Evolutionary conservation across 805 yeast species (phyloP).

Genomic region (Priceomyces fermenticarens): DNA sequence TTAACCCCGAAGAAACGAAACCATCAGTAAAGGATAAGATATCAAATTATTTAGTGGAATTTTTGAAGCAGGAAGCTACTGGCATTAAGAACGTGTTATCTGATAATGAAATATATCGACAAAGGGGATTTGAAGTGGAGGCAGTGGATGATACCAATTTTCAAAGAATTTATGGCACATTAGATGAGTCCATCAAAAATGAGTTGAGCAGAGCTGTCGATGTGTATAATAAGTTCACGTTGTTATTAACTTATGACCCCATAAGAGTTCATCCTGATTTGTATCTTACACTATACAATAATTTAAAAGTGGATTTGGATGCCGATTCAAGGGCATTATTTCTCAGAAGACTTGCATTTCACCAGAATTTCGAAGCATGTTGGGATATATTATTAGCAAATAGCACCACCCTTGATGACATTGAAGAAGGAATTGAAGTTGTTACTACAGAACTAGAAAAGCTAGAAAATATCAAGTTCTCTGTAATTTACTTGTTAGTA

Average conservation of each 20-base stretch:
- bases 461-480: conserved; percentile 19
- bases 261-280: conserved; percentile 25
- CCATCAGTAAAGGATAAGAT: conserved; percentile 5
- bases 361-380: conserved; percentile 24
- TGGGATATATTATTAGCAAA: conserved; percentile 26
- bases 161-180: conserved; percentile 1
- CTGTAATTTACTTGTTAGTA: conserved; percentile 22
- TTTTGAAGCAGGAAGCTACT: conserved; percentile 7
- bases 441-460: conserved; percentile 16
- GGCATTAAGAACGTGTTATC: conserved; percentile 3
- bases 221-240: conserved; percentile 23
- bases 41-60: conserved; percentile 5
- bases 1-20: background rate
- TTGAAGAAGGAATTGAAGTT: conserved; percentile 34
- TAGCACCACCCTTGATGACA: conserved; percentile 28
- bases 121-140: background rate
- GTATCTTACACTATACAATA: conserved; percentile 17
- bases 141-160: conserved; percentile 1
- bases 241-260: conserved; percentile 32
- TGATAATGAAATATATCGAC: background rate
- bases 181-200: conserved; percentile 7
- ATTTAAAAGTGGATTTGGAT: conserved; percentile 15
- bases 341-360: conserved; percentile 27
- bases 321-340: conserved; percentile 18
- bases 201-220: conserved; percentile 25